Base-by-base conservation (phyloP, 1,139 yeast species). In the Pneumocystis jirovecii region DNA sequence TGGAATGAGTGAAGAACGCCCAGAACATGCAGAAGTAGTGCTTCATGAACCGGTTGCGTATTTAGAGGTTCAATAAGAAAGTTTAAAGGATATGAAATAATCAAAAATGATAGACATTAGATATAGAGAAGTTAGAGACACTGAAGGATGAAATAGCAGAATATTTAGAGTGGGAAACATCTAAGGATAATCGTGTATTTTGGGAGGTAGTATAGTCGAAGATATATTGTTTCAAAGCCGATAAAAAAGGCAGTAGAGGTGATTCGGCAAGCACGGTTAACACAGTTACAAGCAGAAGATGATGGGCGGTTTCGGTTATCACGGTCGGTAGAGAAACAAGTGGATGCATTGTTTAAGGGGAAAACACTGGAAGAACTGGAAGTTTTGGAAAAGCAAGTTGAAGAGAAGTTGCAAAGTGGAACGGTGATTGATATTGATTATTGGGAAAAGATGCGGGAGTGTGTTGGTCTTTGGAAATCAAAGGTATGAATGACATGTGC, bases 381-480 rank as follows among this genome's bases (percentile, higher is more conserved):
- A 3, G 69, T 68, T 12, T 66, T 76, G 8, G 73, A 73, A 63
- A 44, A 60, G 1, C 66, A 70, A 39, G 71, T 75, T 37, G 64
- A 70, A 39, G 44, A 61, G 8, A 72, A 73, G 68, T 68, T 74
- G 34, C 61, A 64, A 15, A 67, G 68, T n/a, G 71, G 68, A 64
- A 64, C 65, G 7, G 66, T 71, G 1, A 67, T 73, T 4, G 76
- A 75, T 59, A 68, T 69, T 21, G 76, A 73, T 37, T 76, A 75
- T 63, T 76, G 78, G 77, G 68, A 68, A n/a, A 72, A 71, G 17
- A 64, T 76, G 57, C 64, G 71, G 21, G 69, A 69, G 57, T 73
- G 73, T 62, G 67, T 75, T 31, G 50, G 65, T 31, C 61, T 68
- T 12, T 66, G 72, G 35, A 74, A 70, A 45, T 71, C 76, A 5